phyloP scores from a whole-genome alignment of 352 stramenopile species.

The Pythium aquatile region DNA sequence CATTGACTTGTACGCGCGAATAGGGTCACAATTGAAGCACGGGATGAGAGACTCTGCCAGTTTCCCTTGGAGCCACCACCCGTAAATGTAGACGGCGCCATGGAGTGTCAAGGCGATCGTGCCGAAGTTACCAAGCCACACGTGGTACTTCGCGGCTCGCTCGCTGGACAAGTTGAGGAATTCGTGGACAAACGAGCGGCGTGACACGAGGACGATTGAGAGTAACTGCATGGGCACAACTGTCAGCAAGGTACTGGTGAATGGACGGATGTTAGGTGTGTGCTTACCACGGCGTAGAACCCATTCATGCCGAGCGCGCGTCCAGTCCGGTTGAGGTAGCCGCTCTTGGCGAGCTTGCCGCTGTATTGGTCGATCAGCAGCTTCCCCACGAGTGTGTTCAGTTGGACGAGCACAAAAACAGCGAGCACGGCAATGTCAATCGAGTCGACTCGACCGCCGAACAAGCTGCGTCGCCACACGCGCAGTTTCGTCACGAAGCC shows the following conservation, averaged over 20 bases:
- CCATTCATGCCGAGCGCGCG: slow-evolving; percentile 73
- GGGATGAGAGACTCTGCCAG: slow-evolving; percentile 54
- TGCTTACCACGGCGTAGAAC: slow-evolving; percentile 26
- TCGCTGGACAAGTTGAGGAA: slow-evolving; percentile 55
- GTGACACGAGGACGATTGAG: slow-evolving; percentile 58
- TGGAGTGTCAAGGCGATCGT: slow-evolving; percentile 46
- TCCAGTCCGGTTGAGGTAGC: slow-evolving; percentile 43
- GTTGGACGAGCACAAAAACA: slow-evolving; percentile 50
- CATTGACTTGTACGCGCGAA: slow-evolving; percentile 46
- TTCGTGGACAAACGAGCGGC: slow-evolving; percentile 67
- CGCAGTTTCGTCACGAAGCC: slow-evolving; percentile 9
- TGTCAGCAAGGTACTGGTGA: background rate
- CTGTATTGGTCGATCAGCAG: slow-evolving; percentile 61
- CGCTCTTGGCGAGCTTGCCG: slow-evolving; percentile 65
- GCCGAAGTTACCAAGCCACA: slow-evolving; percentile 56
- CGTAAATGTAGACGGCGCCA: slow-evolving; percentile 48
- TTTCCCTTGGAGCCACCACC: slow-evolving; percentile 53
- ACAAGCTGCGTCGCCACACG: slow-evolving; percentile 8
- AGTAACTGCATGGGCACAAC: slow-evolving; percentile 27
- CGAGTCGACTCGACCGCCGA: slow-evolving; percentile 35
- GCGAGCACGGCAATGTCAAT: slow-evolving; percentile 43
- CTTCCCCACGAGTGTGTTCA: slow-evolving; percentile 65
- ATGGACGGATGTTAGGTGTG: background rate
- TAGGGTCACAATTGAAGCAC: slow-evolving; percentile 44
- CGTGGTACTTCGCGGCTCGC: slow-evolving; percentile 57